Base-by-base conservation (phyloP, 139 green algal species). In the Chlorella vulgaris region DNA sequence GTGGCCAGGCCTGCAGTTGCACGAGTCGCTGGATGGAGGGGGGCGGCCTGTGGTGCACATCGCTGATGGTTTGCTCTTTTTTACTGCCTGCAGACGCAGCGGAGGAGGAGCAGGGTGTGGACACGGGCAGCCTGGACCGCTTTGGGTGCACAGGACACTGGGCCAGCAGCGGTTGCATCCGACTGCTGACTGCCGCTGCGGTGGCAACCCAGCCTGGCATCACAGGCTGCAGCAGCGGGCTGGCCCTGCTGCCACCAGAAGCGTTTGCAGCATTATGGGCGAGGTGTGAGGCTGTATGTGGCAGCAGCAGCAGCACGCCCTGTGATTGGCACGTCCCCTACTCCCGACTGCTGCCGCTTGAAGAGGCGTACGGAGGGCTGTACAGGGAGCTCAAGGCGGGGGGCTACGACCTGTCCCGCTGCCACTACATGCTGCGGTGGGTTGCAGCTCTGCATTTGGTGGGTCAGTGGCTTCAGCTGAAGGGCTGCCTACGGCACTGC, bases 361-460 rank as follows among this genome's bases (percentile, higher is more conserved):
- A 62, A 58, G 74, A 80, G 74, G 74, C 74, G 0, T 80, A 80
- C 33, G 74, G 74, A 3, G 74, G 74, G 26, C 39, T 80, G 74
- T 69, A 58, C 31, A n/a, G 74, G 15, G 74, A 80, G 58, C 74
- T 80, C 3, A 80, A 80, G 74, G 58, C 58, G 15, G 58, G 38
- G 2, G 74, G 74, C 33, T 18, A 40, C 4, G 74, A 80, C n/a
- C 58, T 80, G 39, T 70, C 74, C 1, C 40, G 40, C 4, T 61
- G 50, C 21, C 74, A 80, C 39, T 80, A 80, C 58, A 80, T 80
- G 74, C 74, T 80, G 58, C 74, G 74, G 73, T 79, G 73, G 21
- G 70, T 51, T 0, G 13, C 4, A 35, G 55, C 18, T 10, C 47
- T 15, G 13, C 47, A 24, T 10, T 55, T 10, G 13, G 13, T 55